Base-by-base conservation (phyloP, 2,329 filamentous ascomycete species). In the Microsporum ferrugineum region DNA sequence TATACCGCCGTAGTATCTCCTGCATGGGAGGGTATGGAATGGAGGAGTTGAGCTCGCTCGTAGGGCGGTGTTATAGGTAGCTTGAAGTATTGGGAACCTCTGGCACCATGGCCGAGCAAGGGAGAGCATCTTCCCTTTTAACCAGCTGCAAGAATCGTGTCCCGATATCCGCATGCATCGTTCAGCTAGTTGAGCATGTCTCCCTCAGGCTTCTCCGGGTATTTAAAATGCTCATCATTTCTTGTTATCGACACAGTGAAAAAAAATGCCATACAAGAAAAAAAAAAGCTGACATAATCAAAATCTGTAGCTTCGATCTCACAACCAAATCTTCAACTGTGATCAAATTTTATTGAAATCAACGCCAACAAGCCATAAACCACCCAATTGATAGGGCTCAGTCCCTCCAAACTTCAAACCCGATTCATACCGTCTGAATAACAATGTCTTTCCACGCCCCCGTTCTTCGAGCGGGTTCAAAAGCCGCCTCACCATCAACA, bases 401-500 rank as follows among this genome's bases (percentile, higher is more conserved):
- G 14, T 43, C 39, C n/a, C 34, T 41, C 36, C 12, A 27, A 27
- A 6, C 23, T 36, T 58, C 23, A 2, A 29, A 17, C n/a, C n/a
- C 2, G 10, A 29, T 10, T 10, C n/a, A 5, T 36, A 31, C 12
- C 23, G 31, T 5, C 57, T 14, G 31, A 1, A 49, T 5, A 49
- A 49, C 57, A 65, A 73, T 75, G 72, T 71, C 72, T 62, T 66
- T 75, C 66, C 69, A 70, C 64, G 67, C 67, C 53, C 66, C 72
- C 57, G 67, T 74, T 64, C 73, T 72, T 68, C 72, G 71, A 66
- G 69, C 60, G 33, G 58, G 60, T 53, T 61, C 58, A 47, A 56
- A 57, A 60, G 53, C 62, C 60, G 33, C 62, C 38, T 57, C 60
- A 27, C 57, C 65, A 45, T 39, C 60, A 39, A 61, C 65, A 29